phyloP scores from a whole-genome alignment of 345 rosid species.

The Citrus mangshanensis region DNA sequence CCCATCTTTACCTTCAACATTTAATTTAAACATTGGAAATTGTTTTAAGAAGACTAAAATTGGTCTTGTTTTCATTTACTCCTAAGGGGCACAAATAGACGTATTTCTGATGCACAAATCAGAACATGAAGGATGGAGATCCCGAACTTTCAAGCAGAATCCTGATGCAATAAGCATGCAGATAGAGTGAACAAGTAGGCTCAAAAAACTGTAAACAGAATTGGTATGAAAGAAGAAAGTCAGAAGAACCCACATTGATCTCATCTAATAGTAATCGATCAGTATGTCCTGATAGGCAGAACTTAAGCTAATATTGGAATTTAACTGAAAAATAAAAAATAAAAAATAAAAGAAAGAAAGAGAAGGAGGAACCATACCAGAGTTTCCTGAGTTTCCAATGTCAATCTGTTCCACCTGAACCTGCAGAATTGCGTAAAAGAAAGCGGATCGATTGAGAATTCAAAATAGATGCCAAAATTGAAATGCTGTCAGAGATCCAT shows the following conservation, averaged over 20 bases:
- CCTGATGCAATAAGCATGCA: not conserved
- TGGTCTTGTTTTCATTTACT: not conserved
- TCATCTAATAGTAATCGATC: not conserved
- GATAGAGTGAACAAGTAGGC: not conserved
- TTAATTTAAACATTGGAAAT: not conserved
- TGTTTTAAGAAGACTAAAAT: not conserved
- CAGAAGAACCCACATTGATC: not conserved
- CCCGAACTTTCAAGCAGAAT: not conserved
- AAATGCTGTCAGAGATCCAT: not conserved
- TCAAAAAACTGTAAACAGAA: not conserved
- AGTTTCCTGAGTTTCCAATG: slow-evolving; percentile 27
- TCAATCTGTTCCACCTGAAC: slow-evolving; percentile 40
- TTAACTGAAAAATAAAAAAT: not conserved
- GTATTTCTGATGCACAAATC: not conserved
- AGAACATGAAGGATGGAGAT: not conserved
- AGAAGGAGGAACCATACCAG: slow-evolving; percentile 31
- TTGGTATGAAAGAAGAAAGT: slow-evolving; percentile 1
- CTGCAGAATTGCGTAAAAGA: slow-evolving; percentile 22
- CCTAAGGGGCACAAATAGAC: not conserved
- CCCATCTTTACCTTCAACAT: not conserved
- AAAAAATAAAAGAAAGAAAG: not conserved
- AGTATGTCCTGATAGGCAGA: not conserved
- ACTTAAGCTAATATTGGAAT: not conserved
- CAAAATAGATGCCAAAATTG: not conserved
- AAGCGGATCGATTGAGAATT: not conserved